Conservation (phyloP, 2,329 filamentous ascomycete species). For the Lachnellula willkommii region DNA sequence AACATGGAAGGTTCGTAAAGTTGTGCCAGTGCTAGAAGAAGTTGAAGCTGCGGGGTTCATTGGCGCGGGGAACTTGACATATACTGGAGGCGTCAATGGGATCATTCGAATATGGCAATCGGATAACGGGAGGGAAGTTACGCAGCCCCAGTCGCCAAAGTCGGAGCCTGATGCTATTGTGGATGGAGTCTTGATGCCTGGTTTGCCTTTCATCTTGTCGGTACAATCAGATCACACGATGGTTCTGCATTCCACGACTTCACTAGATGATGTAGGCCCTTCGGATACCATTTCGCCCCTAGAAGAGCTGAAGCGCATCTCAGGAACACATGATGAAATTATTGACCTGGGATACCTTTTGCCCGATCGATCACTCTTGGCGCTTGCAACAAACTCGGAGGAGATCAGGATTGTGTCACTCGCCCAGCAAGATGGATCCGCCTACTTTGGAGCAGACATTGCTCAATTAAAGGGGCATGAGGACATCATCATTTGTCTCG, state of each 20-base stretch:
- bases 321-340: slow-evolving; percentile 94
- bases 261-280: slow-evolving; percentile 35
- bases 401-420: slow-evolving; percentile 84
- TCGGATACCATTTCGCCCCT: slow-evolving; percentile 34
- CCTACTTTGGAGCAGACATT: slow-evolving; percentile 85
- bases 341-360: slow-evolving; percentile 89
- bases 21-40: slow-evolving; percentile 78
- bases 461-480: slow-evolving; percentile 83
- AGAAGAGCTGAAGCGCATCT: slow-evolving; percentile 65
- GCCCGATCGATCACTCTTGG: slow-evolving; percentile 72
- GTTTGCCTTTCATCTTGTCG: slow-evolving; percentile 67
- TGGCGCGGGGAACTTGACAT: slow-evolving; percentile 64
- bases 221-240: slow-evolving; percentile 88
- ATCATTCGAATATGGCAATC: slow-evolving; percentile 79
- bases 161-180: slow-evolving; percentile 64
- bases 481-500: slow-evolving; percentile 91
- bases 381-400: slow-evolving; percentile 91
- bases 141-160: slow-evolving; percentile 60
- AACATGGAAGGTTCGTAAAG: slow-evolving; percentile 76
- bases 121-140: slow-evolving; percentile 71
- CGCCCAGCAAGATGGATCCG: slow-evolving; percentile 27
- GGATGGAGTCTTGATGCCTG: slow-evolving; percentile 60
- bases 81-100: slow-evolving; percentile 80
- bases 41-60: slow-evolving; percentile 82
- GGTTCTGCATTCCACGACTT: slow-evolving; percentile 59